Percentiles rank a stretch among this genome's conserved stretches.
These are phyloP conservation scores for Pseudogymnoascus sp. DNA, from an alignment of 2,329 filamentous ascomycete genomes.

Conservation along the genomic window DNA sequence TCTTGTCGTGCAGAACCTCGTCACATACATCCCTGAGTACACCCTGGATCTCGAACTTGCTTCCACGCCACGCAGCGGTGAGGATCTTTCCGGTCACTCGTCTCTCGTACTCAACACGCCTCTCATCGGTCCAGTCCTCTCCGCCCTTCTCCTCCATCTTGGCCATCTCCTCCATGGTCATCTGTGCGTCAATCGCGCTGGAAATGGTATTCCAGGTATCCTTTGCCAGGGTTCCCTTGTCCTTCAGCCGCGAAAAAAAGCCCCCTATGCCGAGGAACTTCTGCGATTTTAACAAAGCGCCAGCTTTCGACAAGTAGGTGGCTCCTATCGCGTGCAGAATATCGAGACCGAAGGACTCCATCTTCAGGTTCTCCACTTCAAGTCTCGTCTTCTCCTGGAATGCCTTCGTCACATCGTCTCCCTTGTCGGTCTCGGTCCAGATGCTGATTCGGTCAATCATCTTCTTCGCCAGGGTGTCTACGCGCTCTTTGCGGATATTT, in stretches of 20 bases:
- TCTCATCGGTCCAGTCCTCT: conserved; percentile 97
- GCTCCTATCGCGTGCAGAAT: conserved; percentile 91
- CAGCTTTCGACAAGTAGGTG: conserved; percentile 83
- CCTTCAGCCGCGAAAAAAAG: conserved; percentile 88
- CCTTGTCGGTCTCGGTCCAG: conserved; percentile 96
- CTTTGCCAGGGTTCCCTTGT: conserved; percentile 94
- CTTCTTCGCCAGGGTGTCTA: conserved; percentile 76
- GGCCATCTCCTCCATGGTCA: conserved; percentile 99
- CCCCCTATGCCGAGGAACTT: conserved; percentile 95
- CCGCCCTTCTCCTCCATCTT: conserved; percentile 90
- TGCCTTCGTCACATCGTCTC: conserved; percentile 70
- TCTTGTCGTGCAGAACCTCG: conserved; percentile 62
- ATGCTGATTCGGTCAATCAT: conserved; percentile 82
- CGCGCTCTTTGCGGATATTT: conserved; percentile 77
- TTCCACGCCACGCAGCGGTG: conserved; percentile 90
- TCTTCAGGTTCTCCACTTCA: conserved; percentile 96
- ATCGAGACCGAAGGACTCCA: conserved; percentile 96
- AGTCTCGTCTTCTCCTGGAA: conserved; percentile 92
- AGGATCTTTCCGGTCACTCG: conserved; percentile 96
- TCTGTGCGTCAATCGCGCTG: conserved; percentile 91
- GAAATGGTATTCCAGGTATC: conserved; percentile 98
- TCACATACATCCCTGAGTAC: conserved; percentile 94
- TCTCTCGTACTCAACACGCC: conserved; percentile 89
- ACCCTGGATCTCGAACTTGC: conserved; percentile 96
- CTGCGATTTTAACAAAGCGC: conserved; percentile 82